A percentile compares a stretch with the other conserved stretches of the same genome.
Evolutionary conservation across 345 rosid species (phyloP).

Genomic region (Hibiscus tridactylites): DNA sequence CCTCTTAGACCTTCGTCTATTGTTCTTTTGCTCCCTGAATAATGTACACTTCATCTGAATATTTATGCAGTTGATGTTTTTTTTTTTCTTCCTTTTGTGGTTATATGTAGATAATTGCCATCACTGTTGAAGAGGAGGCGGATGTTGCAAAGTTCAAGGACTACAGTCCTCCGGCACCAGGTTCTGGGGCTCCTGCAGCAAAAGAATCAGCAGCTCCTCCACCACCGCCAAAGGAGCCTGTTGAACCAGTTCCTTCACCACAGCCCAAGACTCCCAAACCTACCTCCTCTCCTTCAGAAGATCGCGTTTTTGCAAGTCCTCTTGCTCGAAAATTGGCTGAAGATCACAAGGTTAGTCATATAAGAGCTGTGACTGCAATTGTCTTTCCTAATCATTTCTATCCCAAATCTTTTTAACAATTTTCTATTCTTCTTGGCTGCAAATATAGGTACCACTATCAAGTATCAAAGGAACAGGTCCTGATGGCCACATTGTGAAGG

Average conservation of each 20-base stretch:
- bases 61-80: constrained; percentile 2
- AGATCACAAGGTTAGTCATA: constrained; percentile 57
- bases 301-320: constrained; percentile 84
- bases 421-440: not conserved
- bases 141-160: constrained; percentile 84
- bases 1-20: not conserved
- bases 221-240: constrained; percentile 46
- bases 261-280: constrained; percentile 53
- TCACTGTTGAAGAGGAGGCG: constrained; percentile 88
- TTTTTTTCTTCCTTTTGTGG: not conserved
- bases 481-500: constrained; percentile 83
- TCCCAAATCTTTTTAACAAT: not conserved
- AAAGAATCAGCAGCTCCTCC: constrained; percentile 48
- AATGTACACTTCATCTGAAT: not conserved
- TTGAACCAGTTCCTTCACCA: constrained; percentile 47
- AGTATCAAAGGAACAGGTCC: constrained; percentile 92
- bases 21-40: not conserved
- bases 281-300: constrained; percentile 40
- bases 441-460: constrained; percentile 60
- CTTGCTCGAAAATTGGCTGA: constrained; percentile 87
- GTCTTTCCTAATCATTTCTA: not conserved
- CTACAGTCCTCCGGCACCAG: constrained; percentile 59
- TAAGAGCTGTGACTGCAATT: not conserved
- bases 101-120: constrained; percentile 58
- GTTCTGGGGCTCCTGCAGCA: constrained; percentile 28